These are phyloP conservation scores for Petrea volubilis DNA, from an alignment of 257 asterid species.

Conservation along the genomic window DNA sequence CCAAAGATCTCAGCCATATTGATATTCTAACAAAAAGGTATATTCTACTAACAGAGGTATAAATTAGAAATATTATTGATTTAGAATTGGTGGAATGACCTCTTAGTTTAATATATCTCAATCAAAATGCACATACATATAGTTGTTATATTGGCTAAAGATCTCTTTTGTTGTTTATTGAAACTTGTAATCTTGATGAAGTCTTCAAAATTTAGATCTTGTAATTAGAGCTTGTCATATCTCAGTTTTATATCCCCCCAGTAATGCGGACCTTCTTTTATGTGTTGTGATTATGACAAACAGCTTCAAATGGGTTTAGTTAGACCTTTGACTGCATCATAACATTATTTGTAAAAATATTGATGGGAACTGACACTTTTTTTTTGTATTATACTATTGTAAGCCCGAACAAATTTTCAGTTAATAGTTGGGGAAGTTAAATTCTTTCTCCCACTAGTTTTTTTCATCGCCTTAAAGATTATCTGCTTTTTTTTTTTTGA, in stretches of 20 bases:
- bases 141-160: not conserved
- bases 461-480: too few species aligned
- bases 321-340: not conserved
- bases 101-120: not conserved
- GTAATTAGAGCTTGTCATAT: not conserved
- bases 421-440: not conserved
- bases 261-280: not conserved
- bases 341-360: not conserved
- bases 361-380: not conserved
- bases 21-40: constrained; percentile 93
- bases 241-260: not conserved
- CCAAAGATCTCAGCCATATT: constrained; percentile 89
- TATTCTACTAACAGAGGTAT: not conserved
- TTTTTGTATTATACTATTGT: not conserved
- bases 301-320: not conserved
- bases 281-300: too few species aligned
- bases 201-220: not conserved
- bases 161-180: not conserved
- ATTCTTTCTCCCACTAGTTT: not conserved
- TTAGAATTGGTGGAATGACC: not conserved
- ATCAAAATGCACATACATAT: not conserved
- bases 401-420: not conserved
- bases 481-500: too few species aligned
- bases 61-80: not conserved
- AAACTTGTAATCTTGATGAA: constrained; percentile 7